These are phyloP conservation scores for Leptodontidium sp. DNA, from an alignment of 2,329 filamentous ascomycete genomes.

Conservation along the genomic window DNA sequence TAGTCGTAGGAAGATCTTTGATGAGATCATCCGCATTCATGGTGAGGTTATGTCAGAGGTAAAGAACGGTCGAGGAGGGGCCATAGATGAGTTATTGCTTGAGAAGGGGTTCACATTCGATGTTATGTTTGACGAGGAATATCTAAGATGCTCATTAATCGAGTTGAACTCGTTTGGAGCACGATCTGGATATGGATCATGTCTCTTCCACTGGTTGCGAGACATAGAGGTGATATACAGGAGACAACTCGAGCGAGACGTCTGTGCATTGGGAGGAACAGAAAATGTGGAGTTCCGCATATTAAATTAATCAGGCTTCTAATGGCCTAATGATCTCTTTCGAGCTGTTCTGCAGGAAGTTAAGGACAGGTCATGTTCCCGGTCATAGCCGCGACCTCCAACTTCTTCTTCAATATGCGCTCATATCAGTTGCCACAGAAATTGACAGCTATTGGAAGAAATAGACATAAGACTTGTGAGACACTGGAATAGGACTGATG, in stretches of 20 bases:
- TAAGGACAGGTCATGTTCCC: no score
- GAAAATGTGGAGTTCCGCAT: conserved; percentile 46
- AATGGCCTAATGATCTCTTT: no score
- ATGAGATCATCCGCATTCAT: conserved; percentile 40
- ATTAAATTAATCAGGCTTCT: background rate
- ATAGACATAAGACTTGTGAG: no score
- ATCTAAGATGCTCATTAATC: conserved; percentile 44
- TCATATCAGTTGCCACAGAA: no score
- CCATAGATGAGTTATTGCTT: conserved; percentile 43
- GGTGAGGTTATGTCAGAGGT: conserved; percentile 40
- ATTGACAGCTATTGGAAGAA: no score
- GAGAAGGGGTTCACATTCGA: conserved; percentile 55
- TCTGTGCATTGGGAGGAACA: background rate
- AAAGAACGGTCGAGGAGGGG: conserved; percentile 24
- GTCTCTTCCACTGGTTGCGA: conserved; percentile 55
- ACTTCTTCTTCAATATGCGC: no score
- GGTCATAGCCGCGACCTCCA: no score
- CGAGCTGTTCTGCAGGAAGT: no score
- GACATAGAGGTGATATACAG: conserved; percentile 50
- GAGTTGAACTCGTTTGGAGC: conserved; percentile 57
- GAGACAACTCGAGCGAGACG: background rate
- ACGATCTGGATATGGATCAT: conserved; percentile 54
- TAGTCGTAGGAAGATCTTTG: conserved; percentile 30
- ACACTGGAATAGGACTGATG: no score
- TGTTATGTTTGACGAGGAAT: conserved; percentile 49